Base-by-base conservation (phyloP, 306 rosid genomes). In the Luffa acutangula region DNA sequence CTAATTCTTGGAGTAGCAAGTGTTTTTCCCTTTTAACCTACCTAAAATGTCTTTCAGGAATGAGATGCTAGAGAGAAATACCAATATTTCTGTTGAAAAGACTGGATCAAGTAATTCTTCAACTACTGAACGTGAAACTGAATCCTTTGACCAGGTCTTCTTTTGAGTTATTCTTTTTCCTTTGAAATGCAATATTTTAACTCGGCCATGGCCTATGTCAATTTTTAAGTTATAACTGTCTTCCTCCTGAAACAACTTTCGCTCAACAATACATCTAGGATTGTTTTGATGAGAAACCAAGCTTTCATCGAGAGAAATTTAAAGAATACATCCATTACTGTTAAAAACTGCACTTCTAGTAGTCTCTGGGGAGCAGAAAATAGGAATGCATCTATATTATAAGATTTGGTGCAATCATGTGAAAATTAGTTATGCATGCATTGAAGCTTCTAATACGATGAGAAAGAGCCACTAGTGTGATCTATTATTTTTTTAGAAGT, bases 121-220 rank as follows among this genome's bases (percentile, higher is more conserved):
- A 18, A 76, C 89, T 67, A 63, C 77, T 70, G 80, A 87, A 76
- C 82, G 86, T 85, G 88, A 86, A 74, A 87, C 87, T 60, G 94
- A 85, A 87, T 88, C 99, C 77, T 93, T 96, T 82, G 93, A 96
- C 75, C 89, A 93, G 98, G 99, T 96, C 77, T 52, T 83, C 46
- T 85, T 81, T 67, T 62, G 51, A 56, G 37, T 20, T 57, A 56
- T 56, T 59, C 41, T 15, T 76, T 53, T 76, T 76, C 80, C 7
- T 74, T 49, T 48, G 46, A 51, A 34, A 41, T 17, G 48, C 79
- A 52, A 10, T 76, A 39, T 54, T 41, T 75, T 75, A 46, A 71
- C 18, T 12, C 18, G n/a, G 76, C 39, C 34, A 5, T 45, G 57
- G 17, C 34, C 20, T 58, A 25, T 21, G 42, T 6, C n/a, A 71